These are phyloP conservation scores for Globisporangium spiculum DNA, from an alignment of 352 stramenopile genomes.

Conservation along the genomic window DNA sequence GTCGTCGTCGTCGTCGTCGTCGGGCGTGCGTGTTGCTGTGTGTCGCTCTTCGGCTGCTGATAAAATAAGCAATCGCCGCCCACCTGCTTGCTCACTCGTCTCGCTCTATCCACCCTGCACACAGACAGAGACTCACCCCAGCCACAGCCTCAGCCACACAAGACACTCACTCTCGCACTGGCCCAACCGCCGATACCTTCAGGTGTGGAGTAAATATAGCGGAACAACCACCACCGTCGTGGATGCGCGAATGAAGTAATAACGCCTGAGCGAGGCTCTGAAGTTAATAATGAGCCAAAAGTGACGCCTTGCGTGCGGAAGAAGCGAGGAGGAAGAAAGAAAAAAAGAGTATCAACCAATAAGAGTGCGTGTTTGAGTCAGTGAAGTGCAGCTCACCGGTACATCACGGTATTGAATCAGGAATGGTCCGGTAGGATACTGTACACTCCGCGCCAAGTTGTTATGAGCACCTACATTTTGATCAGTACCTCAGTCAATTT, in stretches of 20 bases:
- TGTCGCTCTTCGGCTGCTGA: background rate
- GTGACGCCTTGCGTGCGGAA: background rate
- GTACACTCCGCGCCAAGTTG: too few species aligned
- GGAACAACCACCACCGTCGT: background rate
- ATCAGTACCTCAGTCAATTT: too few species aligned
- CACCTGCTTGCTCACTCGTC: background rate
- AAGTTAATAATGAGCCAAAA: background rate
- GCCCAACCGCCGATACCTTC: background rate
- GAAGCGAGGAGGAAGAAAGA: background rate
- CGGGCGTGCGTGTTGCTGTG: background rate
- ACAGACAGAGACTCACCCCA: background rate
- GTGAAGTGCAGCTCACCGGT: background rate
- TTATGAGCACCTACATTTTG: too few species aligned
- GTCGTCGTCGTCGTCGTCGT: background rate
- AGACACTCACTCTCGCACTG: background rate
- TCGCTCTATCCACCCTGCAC: background rate
- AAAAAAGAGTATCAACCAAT: slow-evolving; percentile 1
- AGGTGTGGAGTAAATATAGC: background rate
- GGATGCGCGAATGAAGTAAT: background rate
- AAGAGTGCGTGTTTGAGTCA: background rate
- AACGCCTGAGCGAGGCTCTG: background rate
- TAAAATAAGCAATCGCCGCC: background rate
- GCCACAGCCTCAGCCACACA: background rate
- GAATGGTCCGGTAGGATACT: background rate
- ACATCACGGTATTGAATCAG: background rate